Evolutionary conservation across 805 yeast species (phyloP).

Genomic region (Candida schatavii): DNA sequence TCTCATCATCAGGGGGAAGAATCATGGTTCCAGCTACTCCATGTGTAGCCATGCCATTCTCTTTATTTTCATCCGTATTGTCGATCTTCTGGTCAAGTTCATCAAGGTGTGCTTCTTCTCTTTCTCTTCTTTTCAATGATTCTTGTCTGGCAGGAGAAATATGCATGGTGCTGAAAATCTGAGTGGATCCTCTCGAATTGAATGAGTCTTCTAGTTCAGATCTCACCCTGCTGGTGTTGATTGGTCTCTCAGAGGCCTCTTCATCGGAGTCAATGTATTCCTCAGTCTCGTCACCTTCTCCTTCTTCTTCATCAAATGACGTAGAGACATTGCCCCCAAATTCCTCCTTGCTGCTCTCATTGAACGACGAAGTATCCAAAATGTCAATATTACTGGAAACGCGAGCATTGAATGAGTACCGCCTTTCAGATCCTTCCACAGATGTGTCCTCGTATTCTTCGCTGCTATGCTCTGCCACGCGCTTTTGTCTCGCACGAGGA

Average conservation of each 20-base stretch:
- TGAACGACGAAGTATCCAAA: slow-evolving; percentile 21
- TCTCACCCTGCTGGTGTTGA: slow-evolving; percentile 2
- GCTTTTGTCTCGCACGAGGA: neutral
- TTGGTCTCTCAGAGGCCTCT: slow-evolving; percentile 4
- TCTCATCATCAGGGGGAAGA: slow-evolving; percentile 2
- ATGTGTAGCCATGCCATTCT: slow-evolving; percentile 5
- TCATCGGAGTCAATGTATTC: neutral
- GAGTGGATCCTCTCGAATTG: slow-evolving; percentile 25
- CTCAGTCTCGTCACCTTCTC: neutral
- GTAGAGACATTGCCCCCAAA: slow-evolving; percentile 1
- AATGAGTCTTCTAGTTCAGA: slow-evolving; percentile 8
- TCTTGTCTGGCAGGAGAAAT: slow-evolving; percentile 7
- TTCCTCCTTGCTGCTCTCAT: slow-evolving; percentile 13
- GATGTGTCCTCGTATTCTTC: slow-evolving; percentile 5
- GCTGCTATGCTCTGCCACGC: neutral
- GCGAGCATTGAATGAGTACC: slow-evolving; percentile 2
- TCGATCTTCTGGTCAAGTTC: neutral
- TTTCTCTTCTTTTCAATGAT: slow-evolving; percentile 1
- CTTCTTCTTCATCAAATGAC: slow-evolving; percentile 1
- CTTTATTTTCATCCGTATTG: neutral
- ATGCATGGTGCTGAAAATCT: slow-evolving; percentile 28
- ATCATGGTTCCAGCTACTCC: slow-evolving; percentile 1
- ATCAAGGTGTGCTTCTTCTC: neutral
- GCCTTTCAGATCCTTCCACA: slow-evolving; percentile 4
- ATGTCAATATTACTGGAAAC: slow-evolving; percentile 15